These are phyloP conservation scores for Fagopyrum esculentum DNA, from an alignment of 148 eudicot genomes.

Conservation along the genomic window DNA sequence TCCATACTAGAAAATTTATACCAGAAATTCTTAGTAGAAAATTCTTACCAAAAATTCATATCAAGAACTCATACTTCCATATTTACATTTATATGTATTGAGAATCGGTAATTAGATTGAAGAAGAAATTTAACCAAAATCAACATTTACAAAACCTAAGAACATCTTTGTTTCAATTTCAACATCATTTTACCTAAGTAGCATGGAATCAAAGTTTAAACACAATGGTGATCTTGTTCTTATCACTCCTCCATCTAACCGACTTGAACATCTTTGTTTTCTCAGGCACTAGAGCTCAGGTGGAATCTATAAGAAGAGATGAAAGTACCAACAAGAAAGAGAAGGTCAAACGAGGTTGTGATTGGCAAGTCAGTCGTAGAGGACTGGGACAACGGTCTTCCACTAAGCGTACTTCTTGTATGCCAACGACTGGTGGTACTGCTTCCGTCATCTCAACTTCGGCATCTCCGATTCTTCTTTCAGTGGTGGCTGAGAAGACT, in stretches of 20 bases:
- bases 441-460: slow-evolving; percentile 49
- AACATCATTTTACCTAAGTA: slow-evolving; percentile 54
- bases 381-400: slow-evolving; percentile 53
- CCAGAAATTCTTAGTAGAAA: too few relatives aligned
- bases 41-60: too few relatives aligned
- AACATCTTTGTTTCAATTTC: not conserved
- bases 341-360: slow-evolving; percentile 67
- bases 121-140: not conserved
- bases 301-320: slow-evolving; percentile 17
- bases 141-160: not conserved
- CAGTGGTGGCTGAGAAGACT: slow-evolving; percentile 14
- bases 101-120: too few relatives aligned
- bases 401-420: slow-evolving; percentile 46
- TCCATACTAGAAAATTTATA: too few relatives aligned
- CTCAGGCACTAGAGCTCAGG: slow-evolving; percentile 2
- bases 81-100: too few relatives aligned
- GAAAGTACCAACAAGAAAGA: slow-evolving; percentile 57
- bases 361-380: slow-evolving; percentile 44
- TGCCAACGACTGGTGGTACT: slow-evolving; percentile 14
- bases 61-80: too few relatives aligned
- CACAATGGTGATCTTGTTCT: slow-evolving; percentile 50
- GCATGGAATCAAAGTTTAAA: slow-evolving; percentile 83
- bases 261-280: slow-evolving; percentile 43
- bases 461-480: slow-evolving; percentile 26
- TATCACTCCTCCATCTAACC: slow-evolving; percentile 84